Percentiles rank a stretch among this genome's conserved stretches.
Conservation (phyloP, 2,329 filamentous ascomycete species). For the Fonsecaea pedrosoi region DNA sequence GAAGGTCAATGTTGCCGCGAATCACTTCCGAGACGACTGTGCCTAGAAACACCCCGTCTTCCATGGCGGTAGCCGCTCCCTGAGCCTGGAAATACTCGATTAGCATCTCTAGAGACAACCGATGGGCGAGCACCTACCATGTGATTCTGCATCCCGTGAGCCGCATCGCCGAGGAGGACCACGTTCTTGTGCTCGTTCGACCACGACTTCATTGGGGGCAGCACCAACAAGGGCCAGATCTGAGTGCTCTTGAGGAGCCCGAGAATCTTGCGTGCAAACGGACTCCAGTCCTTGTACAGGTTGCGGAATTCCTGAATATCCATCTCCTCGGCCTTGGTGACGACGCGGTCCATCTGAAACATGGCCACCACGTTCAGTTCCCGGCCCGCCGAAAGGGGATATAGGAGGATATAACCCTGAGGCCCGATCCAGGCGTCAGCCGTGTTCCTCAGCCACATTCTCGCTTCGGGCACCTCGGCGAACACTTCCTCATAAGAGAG, state of each 20-base stretch:
- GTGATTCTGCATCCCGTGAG: slow-evolving; percentile 54
- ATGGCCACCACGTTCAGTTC: slow-evolving; percentile 38
- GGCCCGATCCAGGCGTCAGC: slow-evolving; percentile 38
- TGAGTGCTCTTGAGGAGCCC: slow-evolving; percentile 47
- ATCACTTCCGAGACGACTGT: slow-evolving; percentile 48
- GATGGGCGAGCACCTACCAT: slow-evolving; percentile 39
- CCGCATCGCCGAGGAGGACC: slow-evolving; percentile 50
- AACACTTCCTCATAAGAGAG: slow-evolving; percentile 53
- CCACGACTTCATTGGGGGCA: slow-evolving; percentile 52
- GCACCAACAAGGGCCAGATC: slow-evolving; percentile 55
- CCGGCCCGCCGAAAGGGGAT: slow-evolving; percentile 35
- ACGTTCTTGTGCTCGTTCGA: slow-evolving; percentile 52
- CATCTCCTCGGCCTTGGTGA: slow-evolving; percentile 35
- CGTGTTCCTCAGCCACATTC: slow-evolving; percentile 32
- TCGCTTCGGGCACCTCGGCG: slow-evolving; percentile 34
- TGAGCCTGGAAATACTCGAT: slow-evolving; percentile 43
- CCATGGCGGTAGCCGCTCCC: slow-evolving; percentile 55
- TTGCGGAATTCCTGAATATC: slow-evolving; percentile 31
- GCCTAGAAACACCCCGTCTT: slow-evolving; percentile 53
- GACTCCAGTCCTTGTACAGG: slow-evolving; percentile 34
- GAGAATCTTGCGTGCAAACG: slow-evolving; percentile 29
- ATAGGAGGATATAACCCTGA: slow-evolving; percentile 37
- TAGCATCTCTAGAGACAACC: background rate
- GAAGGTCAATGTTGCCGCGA: slow-evolving; percentile 44
- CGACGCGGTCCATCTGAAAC: slow-evolving; percentile 32